Percentiles rank a stretch among this genome's conserved stretches.
Evolutionary conservation across 768 basidiomycete genomes (phyloP).

Genomic region (Lactarius quietus): DNA sequence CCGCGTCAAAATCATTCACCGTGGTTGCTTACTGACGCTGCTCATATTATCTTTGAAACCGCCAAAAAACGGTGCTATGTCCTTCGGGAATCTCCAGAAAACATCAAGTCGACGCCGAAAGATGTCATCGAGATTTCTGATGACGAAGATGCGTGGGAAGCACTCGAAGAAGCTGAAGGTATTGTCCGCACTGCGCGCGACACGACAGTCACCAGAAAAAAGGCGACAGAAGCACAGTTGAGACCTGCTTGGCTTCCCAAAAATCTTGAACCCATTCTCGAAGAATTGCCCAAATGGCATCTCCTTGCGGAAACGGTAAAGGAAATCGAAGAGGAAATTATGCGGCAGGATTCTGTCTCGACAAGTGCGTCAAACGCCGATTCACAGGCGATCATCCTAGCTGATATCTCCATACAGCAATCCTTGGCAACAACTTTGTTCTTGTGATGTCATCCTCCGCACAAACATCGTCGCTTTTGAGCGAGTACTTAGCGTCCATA

Average conservation of each 20-base stretch:
- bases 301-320: slow-evolving; percentile 78
- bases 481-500: slow-evolving; percentile 74
- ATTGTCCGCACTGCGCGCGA: slow-evolving; percentile 15
- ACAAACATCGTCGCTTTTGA: slow-evolving; percentile 66
- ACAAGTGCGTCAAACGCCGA: slow-evolving; percentile 25
- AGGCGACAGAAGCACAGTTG: slow-evolving; percentile 27
- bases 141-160: slow-evolving; percentile 73
- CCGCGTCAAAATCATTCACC: slow-evolving; percentile 68
- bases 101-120: slow-evolving; percentile 29
- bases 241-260: slow-evolving; percentile 65
- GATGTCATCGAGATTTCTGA: slow-evolving; percentile 44
- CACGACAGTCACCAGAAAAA: slow-evolving; percentile 12
- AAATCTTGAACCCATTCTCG: slow-evolving; percentile 80
- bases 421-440: slow-evolving; percentile 67
- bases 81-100: slow-evolving; percentile 31
- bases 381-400: neutral
- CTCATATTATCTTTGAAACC: slow-evolving; percentile 76
- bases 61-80: slow-evolving; percentile 82
- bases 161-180: slow-evolving; percentile 60
- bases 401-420: slow-evolving; percentile 23
- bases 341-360: slow-evolving; percentile 49
- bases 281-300: slow-evolving; percentile 95
- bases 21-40: slow-evolving; percentile 92
- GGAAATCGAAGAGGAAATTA: slow-evolving; percentile 86
- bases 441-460: slow-evolving; percentile 87